Evolutionary conservation across 306 rosid species (phyloP).

Genomic region (Fragaria vesca): DNA sequence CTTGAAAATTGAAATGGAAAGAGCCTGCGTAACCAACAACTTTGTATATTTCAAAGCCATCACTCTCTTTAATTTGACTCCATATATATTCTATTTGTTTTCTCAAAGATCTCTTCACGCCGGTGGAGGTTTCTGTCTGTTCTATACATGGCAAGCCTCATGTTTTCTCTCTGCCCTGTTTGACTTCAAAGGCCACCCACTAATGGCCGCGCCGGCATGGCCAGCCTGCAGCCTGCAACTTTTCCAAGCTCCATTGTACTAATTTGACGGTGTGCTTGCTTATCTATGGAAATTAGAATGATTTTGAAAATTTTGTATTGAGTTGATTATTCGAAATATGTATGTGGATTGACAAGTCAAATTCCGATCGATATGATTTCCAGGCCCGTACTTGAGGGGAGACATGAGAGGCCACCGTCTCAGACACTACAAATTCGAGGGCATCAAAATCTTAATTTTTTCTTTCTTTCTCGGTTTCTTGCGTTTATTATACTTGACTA

Average conservation of each 20-base stretch:
- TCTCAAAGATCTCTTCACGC: constrained; percentile 15
- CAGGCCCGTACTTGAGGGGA: no score
- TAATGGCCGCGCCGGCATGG: not conserved
- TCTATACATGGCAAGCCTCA: constrained; percentile 18
- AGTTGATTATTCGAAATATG: not conserved
- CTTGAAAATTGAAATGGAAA: not conserved
- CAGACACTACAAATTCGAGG: no score
- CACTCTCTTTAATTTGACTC: not conserved
- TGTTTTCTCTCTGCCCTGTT: constrained; percentile 11
- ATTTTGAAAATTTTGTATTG: not conserved
- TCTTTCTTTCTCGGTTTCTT: no score
- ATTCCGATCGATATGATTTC: no score
- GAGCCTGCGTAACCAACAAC: constrained; percentile 6
- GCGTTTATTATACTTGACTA: no score
- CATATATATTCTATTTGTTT: not conserved
- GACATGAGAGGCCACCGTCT: no score
- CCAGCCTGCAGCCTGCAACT: not conserved
- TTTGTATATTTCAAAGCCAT: not conserved
- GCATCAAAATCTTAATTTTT: no score
- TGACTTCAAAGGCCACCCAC: constrained; percentile 21
- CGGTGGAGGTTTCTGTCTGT: constrained; percentile 29
- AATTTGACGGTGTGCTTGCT: constrained; percentile 13
- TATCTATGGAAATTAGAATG: not conserved
- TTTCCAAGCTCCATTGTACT: not conserved
- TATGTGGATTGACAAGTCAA: not conserved